Conservation (phyloP, 345 rosid genomes). For the Citrus inodora region DNA sequence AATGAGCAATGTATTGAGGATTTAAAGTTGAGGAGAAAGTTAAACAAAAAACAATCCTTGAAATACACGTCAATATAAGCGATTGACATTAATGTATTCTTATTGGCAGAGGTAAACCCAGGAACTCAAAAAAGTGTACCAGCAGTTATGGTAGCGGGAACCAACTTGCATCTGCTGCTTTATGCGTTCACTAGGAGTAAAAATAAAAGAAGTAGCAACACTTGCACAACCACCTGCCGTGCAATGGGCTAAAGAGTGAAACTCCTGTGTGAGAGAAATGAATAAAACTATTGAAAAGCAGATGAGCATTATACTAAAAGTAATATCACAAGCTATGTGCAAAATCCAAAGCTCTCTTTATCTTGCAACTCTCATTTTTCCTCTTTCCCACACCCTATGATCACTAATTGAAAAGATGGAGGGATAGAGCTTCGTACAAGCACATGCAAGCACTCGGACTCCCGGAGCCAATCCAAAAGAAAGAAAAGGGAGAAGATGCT, state of each 20-base stretch:
- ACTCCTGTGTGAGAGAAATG: constrained; percentile 47
- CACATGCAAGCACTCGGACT: not conserved
- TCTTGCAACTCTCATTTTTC: not conserved
- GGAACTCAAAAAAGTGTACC: constrained; percentile 42
- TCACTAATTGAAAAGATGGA: not conserved
- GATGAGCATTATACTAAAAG: not conserved
- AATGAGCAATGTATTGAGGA: not conserved
- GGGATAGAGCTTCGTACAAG: not conserved
- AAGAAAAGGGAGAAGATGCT: not conserved
- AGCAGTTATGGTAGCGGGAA: constrained; percentile 74
- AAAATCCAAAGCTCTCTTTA: not conserved
- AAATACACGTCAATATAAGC: not conserved
- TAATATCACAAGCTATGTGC: not conserved
- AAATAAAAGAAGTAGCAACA: constrained; percentile 81
- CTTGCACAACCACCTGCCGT: constrained; percentile 93
- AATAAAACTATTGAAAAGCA: not conserved
- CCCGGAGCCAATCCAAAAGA: not conserved
- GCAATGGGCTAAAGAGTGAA: constrained; percentile 74
- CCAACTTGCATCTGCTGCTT: constrained; percentile 99
- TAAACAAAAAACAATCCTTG: not conserved
- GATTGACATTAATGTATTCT: not conserved
- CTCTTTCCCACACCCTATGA: not conserved
- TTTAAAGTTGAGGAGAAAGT: not conserved
- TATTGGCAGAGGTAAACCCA: not conserved
- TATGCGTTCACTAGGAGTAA: constrained; percentile 84